phyloP scores from a whole-genome alignment of 768 basidiomycete genomes.

The Calocera cornea region DNA sequence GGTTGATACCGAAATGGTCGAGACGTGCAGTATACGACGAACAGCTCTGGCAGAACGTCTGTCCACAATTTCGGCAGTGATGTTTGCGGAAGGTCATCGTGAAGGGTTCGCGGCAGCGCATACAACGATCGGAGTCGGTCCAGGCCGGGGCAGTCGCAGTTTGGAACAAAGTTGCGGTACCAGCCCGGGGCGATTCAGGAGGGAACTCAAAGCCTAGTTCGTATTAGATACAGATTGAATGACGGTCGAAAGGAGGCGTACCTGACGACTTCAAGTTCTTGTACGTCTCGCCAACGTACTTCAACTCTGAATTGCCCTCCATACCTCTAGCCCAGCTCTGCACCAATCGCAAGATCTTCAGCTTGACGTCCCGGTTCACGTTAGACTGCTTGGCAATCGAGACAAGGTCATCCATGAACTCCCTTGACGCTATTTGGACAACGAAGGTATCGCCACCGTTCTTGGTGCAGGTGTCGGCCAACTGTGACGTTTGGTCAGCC shows the following conservation, averaged over 20 bases:
- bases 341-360: slow-evolving; percentile 57
- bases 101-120: slow-evolving; percentile 82
- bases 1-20: slow-evolving; percentile 84
- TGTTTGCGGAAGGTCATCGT: slow-evolving; percentile 95
- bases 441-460: slow-evolving; percentile 93
- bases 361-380: slow-evolving; percentile 71
- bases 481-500: slow-evolving; percentile 29
- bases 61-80: slow-evolving; percentile 95
- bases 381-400: slow-evolving; percentile 69
- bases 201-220: slow-evolving; percentile 67
- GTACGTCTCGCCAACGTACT: slow-evolving; percentile 70
- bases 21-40: slow-evolving; percentile 71
- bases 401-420: slow-evolving; percentile 87
- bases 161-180: slow-evolving; percentile 76
- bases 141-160: slow-evolving; percentile 89
- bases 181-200: slow-evolving; percentile 53
- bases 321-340: slow-evolving; percentile 93
- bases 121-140: slow-evolving; percentile 91
- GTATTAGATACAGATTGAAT: slow-evolving; percentile 1
- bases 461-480: slow-evolving; percentile 88
- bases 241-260: slow-evolving; percentile 22
- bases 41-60: slow-evolving; percentile 89
- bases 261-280: slow-evolving; percentile 63
- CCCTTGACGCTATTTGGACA: slow-evolving; percentile 66
- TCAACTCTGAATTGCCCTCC: slow-evolving; percentile 58